Evolutionary conservation across 2,329 filamentous ascomycete species (phyloP).

Genomic region (Pseudocercospora musae): DNA sequence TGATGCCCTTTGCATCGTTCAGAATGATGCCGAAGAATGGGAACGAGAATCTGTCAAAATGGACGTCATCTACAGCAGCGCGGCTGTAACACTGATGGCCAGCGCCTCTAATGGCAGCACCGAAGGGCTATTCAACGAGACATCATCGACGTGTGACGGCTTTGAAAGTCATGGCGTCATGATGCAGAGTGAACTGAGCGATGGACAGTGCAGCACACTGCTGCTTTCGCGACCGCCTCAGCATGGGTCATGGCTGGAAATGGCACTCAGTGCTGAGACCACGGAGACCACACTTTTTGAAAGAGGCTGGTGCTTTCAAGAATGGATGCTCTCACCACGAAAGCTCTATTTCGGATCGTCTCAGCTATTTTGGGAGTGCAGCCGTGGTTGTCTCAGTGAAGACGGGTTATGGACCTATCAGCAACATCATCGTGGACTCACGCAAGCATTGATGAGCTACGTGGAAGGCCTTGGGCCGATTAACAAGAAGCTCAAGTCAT

Average conservation of each 20-base stretch:
- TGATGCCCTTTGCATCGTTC: slow-evolving; percentile 6
- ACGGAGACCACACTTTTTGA: not conserved
- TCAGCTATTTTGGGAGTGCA: not conserved
- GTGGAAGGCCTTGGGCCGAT: not conserved
- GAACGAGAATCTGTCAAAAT: slow-evolving; percentile 1
- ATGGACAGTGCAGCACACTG: not conserved
- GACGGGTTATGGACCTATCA: not conserved
- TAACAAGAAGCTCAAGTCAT: not conserved
- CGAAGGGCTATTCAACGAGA: not conserved
- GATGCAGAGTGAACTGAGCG: not conserved
- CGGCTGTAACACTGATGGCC: not conserved
- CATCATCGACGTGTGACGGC: not conserved
- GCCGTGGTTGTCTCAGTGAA: not conserved
- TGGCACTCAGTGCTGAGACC: not conserved
- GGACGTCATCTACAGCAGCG: slow-evolving; percentile 6
- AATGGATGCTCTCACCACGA: not conserved
- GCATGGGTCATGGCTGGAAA: not conserved
- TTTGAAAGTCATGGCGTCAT: not conserved
- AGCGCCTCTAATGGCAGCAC: not conserved
- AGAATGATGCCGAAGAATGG: slow-evolving; percentile 4
- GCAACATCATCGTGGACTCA: not conserved
- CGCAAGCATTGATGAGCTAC: not conserved
- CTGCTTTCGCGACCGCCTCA: not conserved
- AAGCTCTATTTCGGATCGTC: not conserved
- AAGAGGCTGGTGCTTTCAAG: not conserved